Conservation (phyloP, 2,329 filamentous ascomycete species). For the Akanthomyces uredinophilus region DNA sequence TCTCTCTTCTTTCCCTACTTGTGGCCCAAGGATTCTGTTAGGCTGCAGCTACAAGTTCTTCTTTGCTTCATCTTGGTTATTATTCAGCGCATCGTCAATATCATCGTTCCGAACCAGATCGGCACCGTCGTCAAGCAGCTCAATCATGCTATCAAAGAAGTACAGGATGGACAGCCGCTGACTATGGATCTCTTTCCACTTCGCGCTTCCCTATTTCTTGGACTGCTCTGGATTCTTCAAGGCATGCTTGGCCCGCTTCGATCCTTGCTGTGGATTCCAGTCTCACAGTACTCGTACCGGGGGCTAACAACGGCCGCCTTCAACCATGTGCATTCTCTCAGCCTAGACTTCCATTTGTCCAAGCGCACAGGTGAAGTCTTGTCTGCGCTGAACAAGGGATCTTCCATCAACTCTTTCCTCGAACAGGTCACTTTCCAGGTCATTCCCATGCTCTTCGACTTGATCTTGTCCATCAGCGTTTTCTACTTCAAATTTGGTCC, state of each 20-base stretch:
- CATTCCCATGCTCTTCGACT: constrained; percentile 87
- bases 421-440: constrained; percentile 97
- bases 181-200: constrained; percentile 32
- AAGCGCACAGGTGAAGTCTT: constrained; percentile 96
- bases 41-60: constrained; percentile 72
- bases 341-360: constrained; percentile 91
- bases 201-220: constrained; percentile 31
- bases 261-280: constrained; percentile 88
- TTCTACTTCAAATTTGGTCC: constrained; percentile 61
- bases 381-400: constrained; percentile 92
- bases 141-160: constrained; percentile 45
- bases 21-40: constrained; percentile 77
- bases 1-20: constrained; percentile 93
- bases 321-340: constrained; percentile 92
- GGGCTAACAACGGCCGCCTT: constrained; percentile 92
- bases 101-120: constrained; percentile 78
- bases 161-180: constrained; percentile 33
- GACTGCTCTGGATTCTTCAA: constrained; percentile 79
- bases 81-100: constrained; percentile 76
- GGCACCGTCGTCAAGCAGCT: constrained; percentile 75
- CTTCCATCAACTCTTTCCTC: constrained; percentile 91
- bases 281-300: constrained; percentile 94
- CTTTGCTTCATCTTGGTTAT: constrained; percentile 78
- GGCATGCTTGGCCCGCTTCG: constrained; percentile 79
- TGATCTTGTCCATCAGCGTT: constrained; percentile 71